These are phyloP conservation scores for Delonix regia DNA, from an alignment of 306 rosid species.

Conservation along the genomic window DNA sequence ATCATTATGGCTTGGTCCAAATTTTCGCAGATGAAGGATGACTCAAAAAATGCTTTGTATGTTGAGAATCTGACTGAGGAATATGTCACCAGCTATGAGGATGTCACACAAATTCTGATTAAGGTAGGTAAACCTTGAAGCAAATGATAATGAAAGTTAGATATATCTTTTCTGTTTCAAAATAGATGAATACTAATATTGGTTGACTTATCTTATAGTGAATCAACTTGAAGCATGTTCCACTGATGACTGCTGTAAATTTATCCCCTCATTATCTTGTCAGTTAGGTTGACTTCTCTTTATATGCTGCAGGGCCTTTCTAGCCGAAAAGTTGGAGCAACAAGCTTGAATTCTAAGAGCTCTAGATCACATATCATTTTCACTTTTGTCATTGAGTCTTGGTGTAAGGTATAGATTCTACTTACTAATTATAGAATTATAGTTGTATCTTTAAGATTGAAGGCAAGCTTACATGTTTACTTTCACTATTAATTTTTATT, in stretches of 20 bases:
- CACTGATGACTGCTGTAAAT: neutral
- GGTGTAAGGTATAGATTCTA: conserved; percentile 70
- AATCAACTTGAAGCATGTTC: neutral
- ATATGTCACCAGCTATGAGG: conserved; percentile 82
- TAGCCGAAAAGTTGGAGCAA: conserved; percentile 81
- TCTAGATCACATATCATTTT: conserved; percentile 86
- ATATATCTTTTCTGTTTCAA: conserved; percentile 9
- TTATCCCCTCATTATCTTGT: neutral
- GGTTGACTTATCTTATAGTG: conserved; percentile 16
- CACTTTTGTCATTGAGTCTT: conserved; percentile 80
- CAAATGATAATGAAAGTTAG: conserved; percentile 18
- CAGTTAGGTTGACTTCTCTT: conserved; percentile 20
- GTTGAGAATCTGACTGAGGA: conserved; percentile 93
- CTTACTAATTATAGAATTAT: conserved; percentile 14
- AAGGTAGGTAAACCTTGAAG: conserved; percentile 58
- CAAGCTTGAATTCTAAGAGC: conserved; percentile 76
- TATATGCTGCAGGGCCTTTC: conserved; percentile 82
- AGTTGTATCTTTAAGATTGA: neutral
- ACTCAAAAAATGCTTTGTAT: conserved; percentile 58
- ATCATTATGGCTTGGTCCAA: conserved; percentile 24
- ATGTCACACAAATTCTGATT: conserved; percentile 76
- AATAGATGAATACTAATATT: conserved; percentile 15
- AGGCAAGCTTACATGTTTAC: neutral
- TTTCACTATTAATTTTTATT: conserved; percentile 17
- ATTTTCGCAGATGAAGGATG: conserved; percentile 76